Base-by-base conservation (phyloP, 306 rosid genomes). In the Prosopis cineraria region DNA sequence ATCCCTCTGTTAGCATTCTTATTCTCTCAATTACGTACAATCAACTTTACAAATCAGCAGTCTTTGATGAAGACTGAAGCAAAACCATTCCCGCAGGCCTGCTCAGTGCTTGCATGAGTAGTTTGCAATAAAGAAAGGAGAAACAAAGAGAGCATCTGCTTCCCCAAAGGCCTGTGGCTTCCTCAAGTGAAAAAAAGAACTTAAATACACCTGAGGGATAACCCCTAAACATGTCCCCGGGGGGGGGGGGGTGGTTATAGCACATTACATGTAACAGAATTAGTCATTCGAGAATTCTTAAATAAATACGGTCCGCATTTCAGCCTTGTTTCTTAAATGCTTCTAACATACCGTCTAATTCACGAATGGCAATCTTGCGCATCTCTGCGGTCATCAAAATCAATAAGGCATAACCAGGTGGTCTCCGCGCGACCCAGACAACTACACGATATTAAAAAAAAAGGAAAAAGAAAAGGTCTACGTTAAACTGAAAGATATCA, bases 381-480 rank as follows among this genome's bases (percentile, higher is more conserved):
- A n/a, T n/a, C n/a, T n/a, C n/a, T n/a, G n/a, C n/a, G n/a, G n/a
- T n/a, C n/a, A 85, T 94, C 98, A 20, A 94, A 94, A 74, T 94
- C 98, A 41, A 94, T 87, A 94, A 94, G 62, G 98, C 98, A 83
- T 94, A 94, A 50, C 98, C 98, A n/a, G 98, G 97, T 64, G 98
- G 98, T 14, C 98, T 89, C 53, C 97, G 82, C 40, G 98, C 98
- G 81, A 94, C 98, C 98, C 98, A 94, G 25, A 94, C 98, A 86
- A 79, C 47, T n/a, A 22, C 36, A 65, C 40, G 5, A 36, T 36
- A 17, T 16, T 24, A n/a, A 11, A 2, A 2, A 39, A 39, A 39
- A 19, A 14, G 52, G 19, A n/a, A 14, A 66, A 22, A 20, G 5
- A 6, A 36, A 6, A 36, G 7, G 10, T 24, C 16, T 50, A 31